Evolutionary conservation across 192 early-diverging fungal genomes (phyloP), one percentile per base, ranked within the genome.

Genomic region (Chytriomyces hyalinus): DNA sequence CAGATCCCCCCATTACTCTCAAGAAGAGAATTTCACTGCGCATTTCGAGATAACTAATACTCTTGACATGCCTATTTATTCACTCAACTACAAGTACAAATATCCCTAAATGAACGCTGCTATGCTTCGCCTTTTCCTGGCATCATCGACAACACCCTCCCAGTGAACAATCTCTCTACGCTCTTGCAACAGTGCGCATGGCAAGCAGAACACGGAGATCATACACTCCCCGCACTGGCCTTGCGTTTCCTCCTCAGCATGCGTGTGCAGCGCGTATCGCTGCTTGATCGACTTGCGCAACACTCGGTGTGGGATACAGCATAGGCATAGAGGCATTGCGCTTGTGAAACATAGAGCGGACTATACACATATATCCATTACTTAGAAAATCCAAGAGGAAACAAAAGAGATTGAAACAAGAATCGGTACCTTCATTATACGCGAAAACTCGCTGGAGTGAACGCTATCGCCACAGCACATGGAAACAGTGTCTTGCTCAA

Each of bases 131-230:
- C 69, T 51, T 6, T 71, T 71, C 17, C 53, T 17, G 7, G 69
- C 69, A 44, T 60, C 69, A 9, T 43, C 17, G 49, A 71, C 69
- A 26, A 71, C 69, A 9, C 69, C 51, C 20, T 71, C 69, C 69
- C 69, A 71, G 57, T 71, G 69, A 9, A 59, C 24, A 71, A 71
- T 71, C 69, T 71, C 69, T 43, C 69, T 1, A 9, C 69, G 69
- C 36, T 71, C 69, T 59, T 71, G 69, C n/a, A 71, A 20, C 24
- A 71, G 5, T 6, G 51, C 11, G 43, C 69, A 71, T 8, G 50
- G 49, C 6, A 71, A 24, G 43, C 69, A 71, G 57, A 3, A 71
- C 22, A 17, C 15, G 44, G 22, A 36, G 20, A 71, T 8, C 69
- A 71, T 43, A 9, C 15, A 71, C 36, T 71, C 69, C n/a, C 49